Evolutionary conservation across 345 rosid genomes (phyloP).

Genomic region (Acer saccharum): DNA sequence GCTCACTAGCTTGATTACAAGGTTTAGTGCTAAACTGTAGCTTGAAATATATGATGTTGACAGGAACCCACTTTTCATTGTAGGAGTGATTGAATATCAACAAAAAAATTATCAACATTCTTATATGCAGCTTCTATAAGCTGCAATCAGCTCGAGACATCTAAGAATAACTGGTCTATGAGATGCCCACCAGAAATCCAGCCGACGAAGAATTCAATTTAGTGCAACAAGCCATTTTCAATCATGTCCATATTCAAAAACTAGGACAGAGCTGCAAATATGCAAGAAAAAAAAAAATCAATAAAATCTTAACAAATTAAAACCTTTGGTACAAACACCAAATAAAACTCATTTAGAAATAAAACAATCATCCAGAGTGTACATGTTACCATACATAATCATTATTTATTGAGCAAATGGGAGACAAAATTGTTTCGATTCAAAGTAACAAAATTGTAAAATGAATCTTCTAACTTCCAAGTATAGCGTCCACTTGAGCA

Average conservation of each 20-base stretch:
- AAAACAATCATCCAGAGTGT: neutral
- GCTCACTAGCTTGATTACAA: slow-evolving; percentile 38
- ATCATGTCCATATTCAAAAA: slow-evolving; percentile 27
- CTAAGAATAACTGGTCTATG: slow-evolving; percentile 33
- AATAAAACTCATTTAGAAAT: neutral
- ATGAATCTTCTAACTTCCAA: neutral
- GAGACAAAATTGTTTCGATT: neutral
- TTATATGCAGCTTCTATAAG: slow-evolving; percentile 76
- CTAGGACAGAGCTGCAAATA: slow-evolving; percentile 30
- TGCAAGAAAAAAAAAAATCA: slow-evolving; percentile 6
- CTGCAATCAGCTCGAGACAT: slow-evolving; percentile 64
- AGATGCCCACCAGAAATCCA: slow-evolving; percentile 19
- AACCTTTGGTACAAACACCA: neutral
- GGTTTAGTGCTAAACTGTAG: slow-evolving; percentile 65
- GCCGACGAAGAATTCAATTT: slow-evolving; percentile 9
- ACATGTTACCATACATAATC: neutral
- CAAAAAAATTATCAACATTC: slow-evolving; percentile 69
- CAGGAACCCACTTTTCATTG: slow-evolving; percentile 54
- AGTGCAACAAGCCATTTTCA: slow-evolving; percentile 16
- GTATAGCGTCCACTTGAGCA: neutral
- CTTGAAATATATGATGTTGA: slow-evolving; percentile 51
- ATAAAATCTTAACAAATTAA: neutral
- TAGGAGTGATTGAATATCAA: slow-evolving; percentile 45
- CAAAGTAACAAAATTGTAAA: neutral
- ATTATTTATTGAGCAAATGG: neutral